These are phyloP conservation scores for Candida broadrunensis DNA, from an alignment of 805 yeast species.

Conservation along the genomic window DNA sequence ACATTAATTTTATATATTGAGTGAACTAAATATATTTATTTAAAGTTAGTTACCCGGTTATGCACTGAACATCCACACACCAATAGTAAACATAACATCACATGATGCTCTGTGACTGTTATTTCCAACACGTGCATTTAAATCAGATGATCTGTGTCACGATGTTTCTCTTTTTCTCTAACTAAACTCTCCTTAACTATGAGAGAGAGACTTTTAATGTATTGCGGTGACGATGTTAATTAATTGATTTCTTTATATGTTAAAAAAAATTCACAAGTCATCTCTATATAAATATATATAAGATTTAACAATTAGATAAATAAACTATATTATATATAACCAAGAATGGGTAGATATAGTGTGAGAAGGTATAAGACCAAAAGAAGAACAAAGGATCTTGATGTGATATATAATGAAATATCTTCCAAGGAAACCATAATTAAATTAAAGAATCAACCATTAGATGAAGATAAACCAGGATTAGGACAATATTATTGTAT, in stretches of 20 bases:
- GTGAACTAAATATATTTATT: no score
- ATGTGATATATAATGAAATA: slow-evolving; percentile 76
- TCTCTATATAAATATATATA: slow-evolving; percentile 6
- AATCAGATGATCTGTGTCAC: not conserved
- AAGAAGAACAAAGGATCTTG: slow-evolving; percentile 82
- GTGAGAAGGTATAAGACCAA: slow-evolving; percentile 86
- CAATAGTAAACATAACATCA: not conserved
- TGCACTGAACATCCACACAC: not conserved
- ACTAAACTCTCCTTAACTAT: not conserved
- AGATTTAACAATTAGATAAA: not conserved
- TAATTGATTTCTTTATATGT: not conserved
- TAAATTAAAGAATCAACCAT: slow-evolving; percentile 70
- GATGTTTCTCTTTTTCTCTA: not conserved
- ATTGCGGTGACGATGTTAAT: not conserved
- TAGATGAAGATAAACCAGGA: slow-evolving; percentile 91
- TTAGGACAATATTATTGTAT: slow-evolving; percentile 92
- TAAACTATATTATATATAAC: not conserved
- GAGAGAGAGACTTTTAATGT: not conserved
- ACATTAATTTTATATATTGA: no score
- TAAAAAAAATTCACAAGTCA: slow-evolving; percentile 2
- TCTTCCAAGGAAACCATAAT: slow-evolving; percentile 60
- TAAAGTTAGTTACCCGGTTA: no score
- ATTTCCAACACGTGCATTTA: not conserved
- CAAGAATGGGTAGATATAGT: slow-evolving; percentile 78
- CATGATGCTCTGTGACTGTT: not conserved